These are phyloP conservation scores for Dactylis glomerata DNA, from an alignment of 176 grass and related monocot genomes.

Conservation along the genomic window DNA sequence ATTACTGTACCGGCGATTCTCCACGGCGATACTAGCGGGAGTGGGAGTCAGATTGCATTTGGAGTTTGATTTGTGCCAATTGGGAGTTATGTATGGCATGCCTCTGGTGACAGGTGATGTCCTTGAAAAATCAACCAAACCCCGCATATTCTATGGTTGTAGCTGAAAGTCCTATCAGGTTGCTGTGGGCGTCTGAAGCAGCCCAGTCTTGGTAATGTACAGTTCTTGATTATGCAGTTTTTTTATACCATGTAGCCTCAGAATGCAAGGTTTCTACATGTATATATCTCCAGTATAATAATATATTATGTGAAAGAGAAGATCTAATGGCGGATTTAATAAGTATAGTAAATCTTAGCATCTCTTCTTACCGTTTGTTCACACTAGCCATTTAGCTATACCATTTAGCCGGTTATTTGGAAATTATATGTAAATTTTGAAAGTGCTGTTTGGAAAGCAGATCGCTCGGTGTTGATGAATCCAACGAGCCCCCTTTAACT, in stretches of 20 bases:
- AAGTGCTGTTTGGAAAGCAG: background rate
- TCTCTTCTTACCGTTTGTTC: background rate
- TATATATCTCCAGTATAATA: conserved; percentile 16
- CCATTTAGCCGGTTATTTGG: background rate
- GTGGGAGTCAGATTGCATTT: background rate
- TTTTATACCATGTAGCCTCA: background rate
- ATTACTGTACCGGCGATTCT: background rate
- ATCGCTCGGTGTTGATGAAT: background rate
- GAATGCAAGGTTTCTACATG: conserved; percentile 5
- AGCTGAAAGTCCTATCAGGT: conserved; percentile 17
- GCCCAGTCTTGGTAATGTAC: conserved; percentile 25
- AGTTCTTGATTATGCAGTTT: conserved; percentile 8
- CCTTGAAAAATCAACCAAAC: background rate
- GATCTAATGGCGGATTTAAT: background rate
- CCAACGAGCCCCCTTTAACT: background rate
- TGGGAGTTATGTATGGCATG: background rate
- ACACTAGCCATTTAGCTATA: background rate
- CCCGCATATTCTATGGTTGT: background rate
- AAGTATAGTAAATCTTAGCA: background rate
- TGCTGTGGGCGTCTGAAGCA: conserved; percentile 7
- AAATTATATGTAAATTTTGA: background rate
- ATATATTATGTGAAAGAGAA: conserved; percentile 20
- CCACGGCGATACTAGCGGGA: background rate
- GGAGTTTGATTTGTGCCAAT: background rate
- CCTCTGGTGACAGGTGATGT: background rate